Evolutionary conservation across 176 grass and related monocot genomes (phyloP), one percentile per base, ranked within the genome.

Genomic region (Carex pumila): DNA sequence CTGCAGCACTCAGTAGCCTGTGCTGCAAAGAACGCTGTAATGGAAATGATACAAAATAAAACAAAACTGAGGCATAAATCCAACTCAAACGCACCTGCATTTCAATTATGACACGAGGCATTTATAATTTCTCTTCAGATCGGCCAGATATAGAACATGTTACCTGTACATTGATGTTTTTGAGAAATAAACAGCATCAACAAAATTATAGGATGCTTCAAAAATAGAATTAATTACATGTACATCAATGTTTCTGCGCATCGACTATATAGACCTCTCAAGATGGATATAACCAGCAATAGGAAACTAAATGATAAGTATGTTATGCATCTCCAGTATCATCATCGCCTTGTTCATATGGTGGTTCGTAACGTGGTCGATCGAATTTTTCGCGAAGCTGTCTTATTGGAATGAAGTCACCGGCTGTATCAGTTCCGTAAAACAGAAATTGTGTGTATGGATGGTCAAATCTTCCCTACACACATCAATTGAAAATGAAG

Each of bases 351-450:
- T 85, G 84, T 59, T 95, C 96, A 10, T 34, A 83, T 79, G 92
- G 87, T 55, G 83, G 89, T 91, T 98, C 95, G 68, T 95, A 84
- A 6, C 92, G 91, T 56, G 92, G 86, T 61, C 83, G 88, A 70
- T 92, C 86, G 19, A 90, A 98, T 85, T 93, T 98, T 83, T 98
- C 95, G 11, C 92, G 95, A 39, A 95, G 95, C 66, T 98, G 87
- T 63, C 90, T 94, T 84, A 98, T 86, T 82, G 95, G 95, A 68
- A 98, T 95, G 80, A 98, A 98, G 83, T 98, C 91, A 39, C 92
- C 89, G 5, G 86, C 83, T 19, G 85, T 90, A 82, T 94, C 92
- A 87, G 88, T 87, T 5, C 95, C 95, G 15, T 86, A 98, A 84
- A 98, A 98, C 17, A 95, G 82, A 87, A 98, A 98, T 82, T 90